Evolutionary conservation across 129 eudicot genomes (phyloP), one percentile per base, ranked within the genome.

Genomic region (Apium graveolens): DNA sequence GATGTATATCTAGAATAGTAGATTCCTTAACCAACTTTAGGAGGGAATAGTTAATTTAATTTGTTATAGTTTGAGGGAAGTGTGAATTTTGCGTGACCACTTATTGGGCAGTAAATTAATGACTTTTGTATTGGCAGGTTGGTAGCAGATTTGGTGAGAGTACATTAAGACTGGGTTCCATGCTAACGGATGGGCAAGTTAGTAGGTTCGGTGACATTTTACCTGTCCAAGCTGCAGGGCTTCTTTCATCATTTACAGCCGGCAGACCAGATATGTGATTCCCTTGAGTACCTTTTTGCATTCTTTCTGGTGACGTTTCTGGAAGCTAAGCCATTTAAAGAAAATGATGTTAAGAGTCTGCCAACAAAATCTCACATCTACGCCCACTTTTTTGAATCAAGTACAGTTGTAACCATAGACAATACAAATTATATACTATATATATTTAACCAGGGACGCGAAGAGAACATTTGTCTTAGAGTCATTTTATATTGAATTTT

Each of bases 101-200:
- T 53, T 53, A 20, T 53, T 27, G 26, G 12, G 5, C n/a, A n/a
- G 41, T 24, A 43, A 81, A 39, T 17, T 77, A 74, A 60, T 35
- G 66, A 72, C 13, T 77, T 76, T 62, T 41, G n/a, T 21, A 73
- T 53, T 80, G 45, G 38, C 93, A 96, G 99, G 99, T 86, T 85
- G 97, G 99, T 76, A 96, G 97, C 86, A 89, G 93, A 84, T 96
- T 96, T 72, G 99, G 99, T 43, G 99, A 95, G 89, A 92, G 97
- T 87, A 95, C 97, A 11, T 80, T 95, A 39, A 91, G 88, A 78
- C 84, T 96, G 55, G 99, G 99, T 78, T 96, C 97, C 48, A 96
- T 96, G 74, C 85, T 96, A 75, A 88, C 95, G 11, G 99, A 96
- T 82, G 94, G 96, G 20, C 97, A 93, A 87, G 97, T 92, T 63